Evolutionary conservation across 345 rosid species (phyloP).

Genomic region (Eucalyptus sideroxylon): DNA sequence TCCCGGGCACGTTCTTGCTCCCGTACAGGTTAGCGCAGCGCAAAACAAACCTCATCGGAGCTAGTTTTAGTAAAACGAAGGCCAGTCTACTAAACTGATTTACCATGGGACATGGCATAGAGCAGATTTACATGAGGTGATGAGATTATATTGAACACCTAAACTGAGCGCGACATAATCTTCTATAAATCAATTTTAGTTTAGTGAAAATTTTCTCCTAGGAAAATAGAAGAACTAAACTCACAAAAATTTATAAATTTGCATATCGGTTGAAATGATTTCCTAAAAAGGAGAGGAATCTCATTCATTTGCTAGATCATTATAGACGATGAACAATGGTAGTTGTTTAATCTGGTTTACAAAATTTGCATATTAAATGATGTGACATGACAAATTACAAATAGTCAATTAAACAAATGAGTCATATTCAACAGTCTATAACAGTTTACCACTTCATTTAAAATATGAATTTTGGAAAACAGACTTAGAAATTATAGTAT

Average conservation of each 20-base stretch:
- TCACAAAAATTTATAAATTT: background rate
- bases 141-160: background rate
- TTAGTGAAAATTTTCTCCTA: background rate
- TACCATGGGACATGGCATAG: background rate
- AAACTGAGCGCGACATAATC: background rate
- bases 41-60: background rate
- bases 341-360: background rate
- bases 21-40: background rate
- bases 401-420: background rate
- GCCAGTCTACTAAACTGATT: background rate
- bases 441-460: accelerated
- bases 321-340: background rate
- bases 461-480: background rate
- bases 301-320: background rate
- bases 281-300: background rate
- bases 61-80: background rate
- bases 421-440: background rate
- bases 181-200: background rate
- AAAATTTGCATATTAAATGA: background rate
- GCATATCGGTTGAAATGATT: background rate
- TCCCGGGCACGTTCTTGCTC: background rate
- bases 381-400: background rate
- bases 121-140: background rate
- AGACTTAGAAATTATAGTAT: background rate
- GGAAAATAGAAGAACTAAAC: background rate